Conservation (phyloP, 345 rosid genomes). For the Euclidium syriacum region DNA sequence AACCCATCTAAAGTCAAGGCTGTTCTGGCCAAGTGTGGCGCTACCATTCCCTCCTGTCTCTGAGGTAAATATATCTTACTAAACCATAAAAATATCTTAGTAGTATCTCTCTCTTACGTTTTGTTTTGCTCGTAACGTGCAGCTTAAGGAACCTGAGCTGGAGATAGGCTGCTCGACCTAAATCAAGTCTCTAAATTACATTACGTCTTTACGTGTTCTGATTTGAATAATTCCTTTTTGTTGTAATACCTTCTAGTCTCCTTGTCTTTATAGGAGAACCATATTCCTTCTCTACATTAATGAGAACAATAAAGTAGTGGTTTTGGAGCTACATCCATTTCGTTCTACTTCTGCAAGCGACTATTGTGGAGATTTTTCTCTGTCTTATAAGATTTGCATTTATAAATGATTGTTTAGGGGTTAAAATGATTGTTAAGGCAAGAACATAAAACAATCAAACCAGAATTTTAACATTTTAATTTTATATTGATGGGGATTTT, state of each 20-base stretch:
- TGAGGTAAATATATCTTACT: too few relatives aligned
- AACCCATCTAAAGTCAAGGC: conserved; percentile 36
- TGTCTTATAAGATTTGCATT: too few relatives aligned
- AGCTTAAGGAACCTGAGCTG: conserved; percentile 16
- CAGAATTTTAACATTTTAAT: too few relatives aligned
- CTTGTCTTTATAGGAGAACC: conserved; percentile 13
- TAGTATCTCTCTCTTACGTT: too few relatives aligned
- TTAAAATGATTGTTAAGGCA: too few relatives aligned
- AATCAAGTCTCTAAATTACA: not conserved
- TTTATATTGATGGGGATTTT: too few relatives aligned
- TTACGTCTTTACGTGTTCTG: not conserved
- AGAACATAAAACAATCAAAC: too few relatives aligned
- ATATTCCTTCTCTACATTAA: not conserved
- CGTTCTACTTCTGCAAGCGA: conserved; percentile 7
- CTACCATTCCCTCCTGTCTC: conserved; percentile 26
- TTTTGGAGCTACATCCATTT: not conserved
- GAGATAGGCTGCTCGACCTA: too few relatives aligned
- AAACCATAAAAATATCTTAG: too few relatives aligned
- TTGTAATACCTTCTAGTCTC: conserved; percentile 1
- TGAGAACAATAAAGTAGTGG: not conserved
- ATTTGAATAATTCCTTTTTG: conserved; percentile 18
- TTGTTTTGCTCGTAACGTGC: too few relatives aligned
- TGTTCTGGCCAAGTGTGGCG: conserved; percentile 35
- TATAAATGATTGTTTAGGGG: too few relatives aligned
- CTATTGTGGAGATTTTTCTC: too few relatives aligned